These are phyloP conservation scores for Coemansia sp. DNA, from an alignment of 192 early-diverging fungal species.

Conservation along the genomic window DNA sequence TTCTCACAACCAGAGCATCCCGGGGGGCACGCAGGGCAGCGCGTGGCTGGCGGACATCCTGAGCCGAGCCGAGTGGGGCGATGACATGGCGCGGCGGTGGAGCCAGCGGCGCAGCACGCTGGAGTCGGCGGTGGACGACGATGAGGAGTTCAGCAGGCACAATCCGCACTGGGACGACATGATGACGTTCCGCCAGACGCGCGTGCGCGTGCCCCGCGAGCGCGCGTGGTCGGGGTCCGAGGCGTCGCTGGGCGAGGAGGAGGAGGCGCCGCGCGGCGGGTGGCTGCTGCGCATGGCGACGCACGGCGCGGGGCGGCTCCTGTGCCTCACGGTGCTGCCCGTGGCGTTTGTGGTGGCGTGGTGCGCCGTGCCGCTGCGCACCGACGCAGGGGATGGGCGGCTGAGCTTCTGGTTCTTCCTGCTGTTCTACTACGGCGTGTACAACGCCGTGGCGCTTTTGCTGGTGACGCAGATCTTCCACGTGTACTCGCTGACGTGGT, in stretches of 20 bases:
- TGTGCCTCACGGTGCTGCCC: slow-evolving; percentile 54
- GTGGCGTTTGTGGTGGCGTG: slow-evolving; percentile 56
- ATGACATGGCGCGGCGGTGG: slow-evolving; percentile 18
- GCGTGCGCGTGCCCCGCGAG: slow-evolving; percentile 40
- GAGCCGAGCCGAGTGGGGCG: slow-evolving; percentile 20
- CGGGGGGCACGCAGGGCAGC: slow-evolving; percentile 7
- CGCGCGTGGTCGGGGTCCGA: slow-evolving; percentile 52
- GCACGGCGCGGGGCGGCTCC: slow-evolving; percentile 34
- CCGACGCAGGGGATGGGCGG: slow-evolving; percentile 37
- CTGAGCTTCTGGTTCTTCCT: slow-evolving; percentile 82
- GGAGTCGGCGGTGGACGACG: slow-evolving; percentile 22
- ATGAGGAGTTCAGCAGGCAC: slow-evolving; percentile 27
- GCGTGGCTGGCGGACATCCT: slow-evolving; percentile 36
- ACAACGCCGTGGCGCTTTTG: slow-evolving; percentile 70
- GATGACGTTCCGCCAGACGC: slow-evolving; percentile 54
- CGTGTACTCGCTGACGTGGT: slow-evolving; percentile 79
- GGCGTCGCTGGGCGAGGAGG: background rate
- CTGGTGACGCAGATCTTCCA: slow-evolving; percentile 78
- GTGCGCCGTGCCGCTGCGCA: slow-evolving; percentile 60
- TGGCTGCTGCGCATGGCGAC: slow-evolving; percentile 52
- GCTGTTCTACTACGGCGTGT: slow-evolving; percentile 74
- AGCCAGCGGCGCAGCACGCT: slow-evolving; percentile 32
- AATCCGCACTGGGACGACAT: slow-evolving; percentile 62
- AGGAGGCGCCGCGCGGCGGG: slow-evolving; percentile 10
- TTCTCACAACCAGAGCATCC: slow-evolving; percentile 7